Percentiles rank a stretch among this genome's conserved stretches.
These are phyloP conservation scores for Oehlia diaphana DNA, from an alignment of 192 early-diverging fungal species.

Conservation along the genomic window DNA sequence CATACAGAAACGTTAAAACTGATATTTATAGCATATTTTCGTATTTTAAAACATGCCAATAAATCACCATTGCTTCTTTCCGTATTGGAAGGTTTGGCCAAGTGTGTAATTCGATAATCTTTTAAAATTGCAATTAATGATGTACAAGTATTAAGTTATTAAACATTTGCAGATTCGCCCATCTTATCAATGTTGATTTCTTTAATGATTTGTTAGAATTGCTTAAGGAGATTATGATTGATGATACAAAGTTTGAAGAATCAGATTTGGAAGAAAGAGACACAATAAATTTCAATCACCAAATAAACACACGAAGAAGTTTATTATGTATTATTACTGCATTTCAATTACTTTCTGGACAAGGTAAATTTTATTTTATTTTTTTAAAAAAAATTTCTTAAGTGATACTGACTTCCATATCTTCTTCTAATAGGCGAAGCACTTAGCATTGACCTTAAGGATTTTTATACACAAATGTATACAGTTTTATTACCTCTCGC, in stretches of 20 bases:
- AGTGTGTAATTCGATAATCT: constrained; percentile 35
- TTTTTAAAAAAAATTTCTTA: background rate
- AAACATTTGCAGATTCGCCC: constrained; percentile 76
- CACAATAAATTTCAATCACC: constrained; percentile 20
- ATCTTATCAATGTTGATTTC: constrained; percentile 95
- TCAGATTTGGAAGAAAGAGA: constrained; percentile 32
- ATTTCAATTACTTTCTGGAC: constrained; percentile 84
- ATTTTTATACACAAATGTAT: constrained; percentile 89
- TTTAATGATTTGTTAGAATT: constrained; percentile 86
- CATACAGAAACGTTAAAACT: constrained; percentile 93
- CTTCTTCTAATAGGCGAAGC: constrained; percentile 64
- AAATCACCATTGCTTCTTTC: constrained; percentile 70
- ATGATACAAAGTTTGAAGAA: constrained; percentile 42
- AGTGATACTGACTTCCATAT: background rate
- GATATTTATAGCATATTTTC: constrained; percentile 93
- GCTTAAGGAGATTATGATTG: constrained; percentile 78
- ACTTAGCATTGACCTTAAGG: constrained; percentile 88
- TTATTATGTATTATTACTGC: constrained; percentile 90
- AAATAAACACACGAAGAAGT: constrained; percentile 62
- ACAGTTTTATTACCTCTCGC: constrained; percentile 70
- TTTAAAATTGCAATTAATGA: background rate
- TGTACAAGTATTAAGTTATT: constrained; percentile 61
- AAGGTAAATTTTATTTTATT: constrained; percentile 48
- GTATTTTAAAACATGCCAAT: constrained; percentile 85
- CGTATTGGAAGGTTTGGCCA: constrained; percentile 78